Evolutionary conservation across 1,284 basidiomycete genomes (phyloP).

Genomic region (Pulchroboletus neoregius): DNA sequence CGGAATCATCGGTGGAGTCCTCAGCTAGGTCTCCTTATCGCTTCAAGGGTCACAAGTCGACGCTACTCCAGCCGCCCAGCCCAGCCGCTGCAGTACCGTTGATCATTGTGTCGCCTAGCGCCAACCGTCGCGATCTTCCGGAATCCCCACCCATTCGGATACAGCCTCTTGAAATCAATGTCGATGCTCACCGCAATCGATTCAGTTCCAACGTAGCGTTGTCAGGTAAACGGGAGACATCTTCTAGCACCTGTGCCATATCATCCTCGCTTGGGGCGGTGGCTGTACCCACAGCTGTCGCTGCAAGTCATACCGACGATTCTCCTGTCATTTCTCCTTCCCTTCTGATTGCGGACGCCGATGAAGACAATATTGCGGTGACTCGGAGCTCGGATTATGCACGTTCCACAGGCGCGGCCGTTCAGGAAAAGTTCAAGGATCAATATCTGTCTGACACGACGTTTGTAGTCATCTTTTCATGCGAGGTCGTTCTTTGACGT

Average conservation of each 20-base stretch:
- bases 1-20: neutral
- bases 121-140: neutral
- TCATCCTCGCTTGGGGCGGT: neutral
- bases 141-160: neutral
- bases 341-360: neutral
- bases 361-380: neutral
- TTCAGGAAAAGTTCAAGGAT: neutral
- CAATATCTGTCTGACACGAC: neutral
- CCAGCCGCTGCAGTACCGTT: neutral
- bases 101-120: conserved; percentile 4
- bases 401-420: neutral
- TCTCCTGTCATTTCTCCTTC: conserved; percentile 3
- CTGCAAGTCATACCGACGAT: neutral
- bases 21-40: neutral
- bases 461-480: conserved; percentile 9
- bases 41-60: neutral
- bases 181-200: neutral
- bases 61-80: neutral
- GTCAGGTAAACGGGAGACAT: neutral
- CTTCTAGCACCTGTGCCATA: neutral
- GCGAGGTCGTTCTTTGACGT: conserved; percentile 1
- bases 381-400: neutral
- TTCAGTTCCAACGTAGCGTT: neutral
- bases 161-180: neutral
- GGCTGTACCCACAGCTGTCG: neutral